These are phyloP conservation scores for Gossypium herbaceum DNA, from an alignment of 345 rosid genomes.

Conservation along the genomic window DNA sequence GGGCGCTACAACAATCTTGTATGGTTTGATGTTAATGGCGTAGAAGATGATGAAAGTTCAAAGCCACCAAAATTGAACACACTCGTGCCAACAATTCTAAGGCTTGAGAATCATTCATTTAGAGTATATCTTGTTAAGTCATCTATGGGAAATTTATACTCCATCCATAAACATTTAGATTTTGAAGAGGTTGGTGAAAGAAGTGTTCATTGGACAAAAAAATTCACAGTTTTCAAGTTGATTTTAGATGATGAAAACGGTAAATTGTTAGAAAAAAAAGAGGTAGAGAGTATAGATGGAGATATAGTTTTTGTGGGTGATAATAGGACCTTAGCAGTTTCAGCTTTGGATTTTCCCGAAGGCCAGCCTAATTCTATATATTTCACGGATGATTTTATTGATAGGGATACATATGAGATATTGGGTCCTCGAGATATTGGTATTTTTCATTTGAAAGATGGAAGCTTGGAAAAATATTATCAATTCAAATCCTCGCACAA, in stretches of 20 bases:
- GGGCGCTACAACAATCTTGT: neutral
- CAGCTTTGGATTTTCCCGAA: neutral
- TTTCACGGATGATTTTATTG: neutral
- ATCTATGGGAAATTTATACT: neutral
- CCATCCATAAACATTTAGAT: neutral
- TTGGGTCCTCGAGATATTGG: neutral
- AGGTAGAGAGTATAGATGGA: neutral
- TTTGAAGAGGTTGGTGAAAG: rapidly evolving
- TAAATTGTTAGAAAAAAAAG: neutral
- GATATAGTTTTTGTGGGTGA: neutral
- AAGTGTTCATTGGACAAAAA: neutral
- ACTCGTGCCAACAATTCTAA: too few relatives aligned
- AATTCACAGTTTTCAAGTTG: neutral
- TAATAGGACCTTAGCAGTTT: neutral
- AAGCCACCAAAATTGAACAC: too few relatives aligned
- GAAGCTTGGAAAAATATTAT: neutral
- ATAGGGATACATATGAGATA: neutral
- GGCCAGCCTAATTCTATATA: neutral
- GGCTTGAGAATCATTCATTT: rapidly evolving
- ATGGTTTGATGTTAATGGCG: slow-evolving; percentile 19
- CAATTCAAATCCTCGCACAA: neutral
- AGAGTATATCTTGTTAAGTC: neutral
- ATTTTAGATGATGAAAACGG: neutral
- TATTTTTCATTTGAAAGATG: neutral
- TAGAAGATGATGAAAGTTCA: neutral